Percentiles rank a stretch among this genome's conserved stretches.
Evolutionary conservation across 179 eudicot genomes (phyloP).

Genomic region (Vitellaria paradoxa): DNA sequence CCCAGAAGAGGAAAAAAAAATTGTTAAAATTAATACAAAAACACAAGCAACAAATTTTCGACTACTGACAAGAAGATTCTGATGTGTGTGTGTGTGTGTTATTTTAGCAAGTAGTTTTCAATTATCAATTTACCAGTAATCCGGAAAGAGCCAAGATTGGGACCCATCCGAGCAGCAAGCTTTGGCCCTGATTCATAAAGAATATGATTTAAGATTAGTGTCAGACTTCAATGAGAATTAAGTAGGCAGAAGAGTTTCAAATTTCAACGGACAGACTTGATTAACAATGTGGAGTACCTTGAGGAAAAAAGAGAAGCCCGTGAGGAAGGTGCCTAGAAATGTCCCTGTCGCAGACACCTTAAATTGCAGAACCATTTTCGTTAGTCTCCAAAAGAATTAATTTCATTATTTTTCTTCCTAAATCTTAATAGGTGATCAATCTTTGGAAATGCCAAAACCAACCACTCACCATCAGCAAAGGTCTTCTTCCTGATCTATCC

Average conservation of each 20-base stretch:
- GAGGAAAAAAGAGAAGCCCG: conserved; percentile 60
- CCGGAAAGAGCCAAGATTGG: conserved; percentile 53
- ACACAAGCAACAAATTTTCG: too few relatives aligned
- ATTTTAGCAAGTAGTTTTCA: background rate
- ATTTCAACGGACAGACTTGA: background rate
- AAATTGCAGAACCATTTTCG: conserved; percentile 1
- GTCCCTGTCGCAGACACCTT: conserved; percentile 72
- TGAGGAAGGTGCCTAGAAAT: conserved; percentile 59
- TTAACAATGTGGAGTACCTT: conserved; percentile 36
- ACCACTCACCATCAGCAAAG: conserved; percentile 54
- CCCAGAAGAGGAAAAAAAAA: too few relatives aligned
- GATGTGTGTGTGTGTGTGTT: background rate
- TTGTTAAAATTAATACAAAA: background rate
- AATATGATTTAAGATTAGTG: background rate
- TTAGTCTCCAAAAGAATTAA: background rate
- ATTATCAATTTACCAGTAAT: conserved; percentile 40
- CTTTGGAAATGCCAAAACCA: background rate
- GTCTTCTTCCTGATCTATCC: conserved; percentile 81
- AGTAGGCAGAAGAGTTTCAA: background rate
- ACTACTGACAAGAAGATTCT: too few relatives aligned
- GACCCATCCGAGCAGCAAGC: conserved; percentile 28
- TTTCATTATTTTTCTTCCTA: background rate
- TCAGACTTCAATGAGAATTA: background rate
- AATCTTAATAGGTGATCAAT: background rate
- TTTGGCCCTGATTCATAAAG: conserved; percentile 31